A percentile compares a stretch with the other conserved stretches of the same genome.
Evolutionary conservation across 768 basidiomycete genomes (phyloP).

Genomic region (Termitomyces sp.): DNA sequence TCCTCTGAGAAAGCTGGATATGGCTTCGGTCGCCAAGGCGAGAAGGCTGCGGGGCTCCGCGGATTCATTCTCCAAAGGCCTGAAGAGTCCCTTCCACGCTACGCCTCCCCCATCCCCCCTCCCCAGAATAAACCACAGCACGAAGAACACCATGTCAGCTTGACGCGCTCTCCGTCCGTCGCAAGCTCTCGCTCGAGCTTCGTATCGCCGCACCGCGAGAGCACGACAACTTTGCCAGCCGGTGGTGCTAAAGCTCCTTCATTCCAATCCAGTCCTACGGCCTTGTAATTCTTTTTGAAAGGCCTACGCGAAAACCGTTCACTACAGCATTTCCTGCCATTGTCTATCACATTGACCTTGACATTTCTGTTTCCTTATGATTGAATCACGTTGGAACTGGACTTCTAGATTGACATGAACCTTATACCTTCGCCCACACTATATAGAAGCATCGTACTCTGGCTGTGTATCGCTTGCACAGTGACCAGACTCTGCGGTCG

Average conservation of each 20-base stretch:
- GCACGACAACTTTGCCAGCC: constrained; percentile 15
- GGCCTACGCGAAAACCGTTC: not conserved
- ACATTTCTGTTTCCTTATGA: not conserved
- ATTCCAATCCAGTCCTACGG: constrained; percentile 35
- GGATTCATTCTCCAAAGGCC: constrained; percentile 65
- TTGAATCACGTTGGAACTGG: constrained; percentile 10
- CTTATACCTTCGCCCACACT: not conserved
- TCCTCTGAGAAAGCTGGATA: constrained; percentile 45
- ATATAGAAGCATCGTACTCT: not conserved
- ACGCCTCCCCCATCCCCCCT: constrained; percentile 38
- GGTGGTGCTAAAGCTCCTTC: constrained; percentile 14
- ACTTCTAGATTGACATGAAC: constrained; percentile 15
- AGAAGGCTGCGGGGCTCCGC: constrained; percentile 70
- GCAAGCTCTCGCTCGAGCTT: constrained; percentile 35
- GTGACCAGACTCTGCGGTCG: constrained; percentile 1
- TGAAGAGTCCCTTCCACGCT: constrained; percentile 53
- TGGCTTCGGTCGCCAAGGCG: constrained; percentile 81
- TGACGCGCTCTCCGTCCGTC: constrained; percentile 30
- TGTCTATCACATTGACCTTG: not conserved
- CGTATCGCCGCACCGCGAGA: constrained; percentile 31
- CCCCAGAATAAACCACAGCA: not conserved
- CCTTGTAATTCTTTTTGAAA: constrained; percentile 18
- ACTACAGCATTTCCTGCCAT: not conserved
- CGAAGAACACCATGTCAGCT: constrained; percentile 13
- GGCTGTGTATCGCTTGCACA: not conserved